Base-by-base conservation (phyloP, 1,284 basidiomycete genomes). In the Schizophyllum amplum region DNA sequence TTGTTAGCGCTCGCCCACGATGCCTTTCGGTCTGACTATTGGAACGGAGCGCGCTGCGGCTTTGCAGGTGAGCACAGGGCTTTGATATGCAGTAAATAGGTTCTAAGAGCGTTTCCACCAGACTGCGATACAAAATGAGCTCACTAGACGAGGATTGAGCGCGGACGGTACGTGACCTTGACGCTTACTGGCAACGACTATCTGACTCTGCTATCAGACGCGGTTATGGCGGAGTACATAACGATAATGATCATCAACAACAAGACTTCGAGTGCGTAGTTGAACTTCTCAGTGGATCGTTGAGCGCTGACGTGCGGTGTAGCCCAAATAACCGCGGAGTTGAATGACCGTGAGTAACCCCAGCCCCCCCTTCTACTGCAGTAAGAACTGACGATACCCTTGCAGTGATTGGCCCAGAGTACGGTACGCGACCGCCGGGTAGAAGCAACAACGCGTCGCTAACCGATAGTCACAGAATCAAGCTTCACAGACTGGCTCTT, bases 211-310 rank as follows among this genome's bases (percentile, higher is more conserved):
- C 52, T 59, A 56, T 5, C 60, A 88, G 90, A 93, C 69, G 80
- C 83, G n/a, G 87, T 91, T 62, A 92, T 92, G 90, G 88, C 90
- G 5, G 91, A 94, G 69, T 94, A 92, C 66, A 91, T 92, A 60
- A 90, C 90, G 22, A 93, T 94, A 61, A 92, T 94, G 91, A 81
- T 94, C 53, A 92, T 92, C 60, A 94, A 94, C 69, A 89, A 90
- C 72, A 94, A 93, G 75, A 87, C 87, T 57, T 71, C 84, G 63
- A 82, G 90, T 89, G 62, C 46, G 85, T 73, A 47, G 11, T 1
- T 50, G 20, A 17, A 33, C 17, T 23, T 33, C 56, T 62, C 27
- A 58, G 53, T 46, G 54, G 59, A 52, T 64, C 65, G 57, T 20
- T 47, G 60, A 62, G 42, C 47, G 58, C 57, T 63, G 58, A 64